Base-by-base conservation (phyloP, 371 early-diverging fungal species). In the Basidiobolus meristosporus region DNA sequence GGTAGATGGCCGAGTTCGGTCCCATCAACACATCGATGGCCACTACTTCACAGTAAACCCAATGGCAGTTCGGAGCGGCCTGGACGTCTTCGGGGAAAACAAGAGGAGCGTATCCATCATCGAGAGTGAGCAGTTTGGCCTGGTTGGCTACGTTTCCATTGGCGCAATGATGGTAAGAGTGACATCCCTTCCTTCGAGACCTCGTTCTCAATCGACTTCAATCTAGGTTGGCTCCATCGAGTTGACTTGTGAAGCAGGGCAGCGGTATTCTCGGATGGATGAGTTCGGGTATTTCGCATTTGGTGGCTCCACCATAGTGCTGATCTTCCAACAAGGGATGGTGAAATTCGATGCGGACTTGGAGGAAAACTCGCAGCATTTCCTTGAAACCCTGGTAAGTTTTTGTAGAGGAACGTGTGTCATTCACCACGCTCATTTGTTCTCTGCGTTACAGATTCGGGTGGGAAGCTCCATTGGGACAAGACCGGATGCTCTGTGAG, bases 41-140 rank as follows among this genome's bases (percentile, higher is more conserved):
- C 61, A 70, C 14, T 85, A 82, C 51, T 86, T 68, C 44, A 87
- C 87, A 0, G 85, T 86, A 3, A 82, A 86, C 45, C 87, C 87
- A 7, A 83, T 90, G 81, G 82, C 90, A 12, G 72, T 87, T 34
- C 60, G 82, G 32, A 71, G 72, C 16, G 59, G 59, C 2, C 48
- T 82, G 32, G 82, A 85, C 56, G 86, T 90, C 2, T 86, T 73
- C 53, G 78, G 82, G 7, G 86, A 86, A 42, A 90, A 90, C 57
- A 65, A 69, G 18, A 70, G 90, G 2, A 53, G 62, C 29, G 59
- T 86, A n/a, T 73, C 73, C 3, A 56, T 65, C 36, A 65, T 90
- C 20, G 66, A 82, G 6, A 65, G 73, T 5, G 60, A 62, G 3
- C 56, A 60, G 21, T 82, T 79, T 60, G 87, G 87, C 15, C 62